Conservation (phyloP, 352 stramenopile genomes). For the Globisporangium camurandrum region DNA sequence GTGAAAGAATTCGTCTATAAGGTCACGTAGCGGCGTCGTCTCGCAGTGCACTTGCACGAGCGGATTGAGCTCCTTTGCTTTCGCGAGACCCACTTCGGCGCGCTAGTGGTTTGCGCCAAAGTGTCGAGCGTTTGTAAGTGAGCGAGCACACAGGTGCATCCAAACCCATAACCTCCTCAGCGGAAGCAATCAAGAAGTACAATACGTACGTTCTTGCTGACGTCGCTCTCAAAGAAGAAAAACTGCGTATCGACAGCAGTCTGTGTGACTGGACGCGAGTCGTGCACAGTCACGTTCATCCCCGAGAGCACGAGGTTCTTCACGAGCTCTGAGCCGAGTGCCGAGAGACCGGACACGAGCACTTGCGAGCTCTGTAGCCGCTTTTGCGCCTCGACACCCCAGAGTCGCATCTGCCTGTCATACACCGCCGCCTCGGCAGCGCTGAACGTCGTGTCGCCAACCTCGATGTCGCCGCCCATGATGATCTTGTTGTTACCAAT, state of each 20-base stretch:
- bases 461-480: not conserved
- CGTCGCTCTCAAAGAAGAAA: slow-evolving; percentile 62
- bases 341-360: slow-evolving; percentile 80
- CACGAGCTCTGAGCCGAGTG: slow-evolving; percentile 88
- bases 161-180: slow-evolving; percentile 1
- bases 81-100: slow-evolving; percentile 64
- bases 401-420: slow-evolving; percentile 98
- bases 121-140: too few species aligned
- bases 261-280: slow-evolving; percentile 48
- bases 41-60: slow-evolving; percentile 84
- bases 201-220: slow-evolving; percentile 63
- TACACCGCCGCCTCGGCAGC: slow-evolving; percentile 92
- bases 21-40: slow-evolving; percentile 39
- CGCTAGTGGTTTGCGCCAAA: too few species aligned
- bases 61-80: slow-evolving; percentile 93
- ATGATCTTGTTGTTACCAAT: not conserved
- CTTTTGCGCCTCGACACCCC: slow-evolving; percentile 95
- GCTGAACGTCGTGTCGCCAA: slow-evolving; percentile 39
- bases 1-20: slow-evolving; percentile 72
- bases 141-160: slow-evolving; percentile 2
- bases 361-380: slow-evolving; percentile 85
- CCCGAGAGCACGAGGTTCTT: slow-evolving; percentile 98
- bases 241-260: slow-evolving; percentile 72
- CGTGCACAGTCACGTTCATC: slow-evolving; percentile 91
- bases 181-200: not conserved